Evolutionary conservation across 345 rosid genomes (phyloP).

Genomic region (Lepidium didymum): DNA sequence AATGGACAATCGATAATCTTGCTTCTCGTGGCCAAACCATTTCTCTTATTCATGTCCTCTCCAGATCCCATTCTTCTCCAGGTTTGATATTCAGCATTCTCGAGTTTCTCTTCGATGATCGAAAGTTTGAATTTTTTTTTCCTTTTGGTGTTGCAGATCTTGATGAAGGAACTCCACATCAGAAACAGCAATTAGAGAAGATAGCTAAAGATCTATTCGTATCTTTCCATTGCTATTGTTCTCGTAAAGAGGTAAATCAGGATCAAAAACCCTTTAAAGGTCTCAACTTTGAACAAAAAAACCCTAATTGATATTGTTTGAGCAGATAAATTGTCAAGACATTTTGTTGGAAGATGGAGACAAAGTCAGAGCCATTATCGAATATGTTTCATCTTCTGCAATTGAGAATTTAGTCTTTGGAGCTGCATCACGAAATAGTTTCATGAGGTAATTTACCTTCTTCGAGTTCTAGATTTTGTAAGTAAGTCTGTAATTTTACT

Average conservation of each 20-base stretch:
- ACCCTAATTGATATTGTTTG: not conserved
- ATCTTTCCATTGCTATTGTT: conserved; percentile 77
- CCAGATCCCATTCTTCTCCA: conserved; percentile 25
- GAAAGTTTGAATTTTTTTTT: not conserved
- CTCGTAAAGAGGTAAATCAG: conserved; percentile 63
- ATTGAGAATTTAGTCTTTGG: conserved; percentile 77
- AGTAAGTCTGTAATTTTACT: not conserved
- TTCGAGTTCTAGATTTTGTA: not conserved
- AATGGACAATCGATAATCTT: conserved; percentile 77
- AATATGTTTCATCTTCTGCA: conserved; percentile 57
- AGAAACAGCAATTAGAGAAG: conserved; percentile 41
- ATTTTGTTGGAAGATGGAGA: conserved; percentile 57
- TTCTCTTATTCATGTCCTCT: conserved; percentile 60
- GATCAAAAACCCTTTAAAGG: not conserved
- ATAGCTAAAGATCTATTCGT: conserved; percentile 62
- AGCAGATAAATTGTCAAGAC: conserved; percentile 55
- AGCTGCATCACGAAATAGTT: conserved; percentile 56
- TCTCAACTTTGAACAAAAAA: not conserved
- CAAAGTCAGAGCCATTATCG: conserved; percentile 58
- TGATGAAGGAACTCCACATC: conserved; percentile 21
- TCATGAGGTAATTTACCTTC: conserved; percentile 45
- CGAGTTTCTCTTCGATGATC: not conserved
- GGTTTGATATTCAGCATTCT: conserved; percentile 3
- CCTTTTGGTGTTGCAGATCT: not conserved
- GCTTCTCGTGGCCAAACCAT: conserved; percentile 63